Base-by-base conservation (phyloP, 495 filamentous ascomycete species). In the Cercophora sp. region DNA sequence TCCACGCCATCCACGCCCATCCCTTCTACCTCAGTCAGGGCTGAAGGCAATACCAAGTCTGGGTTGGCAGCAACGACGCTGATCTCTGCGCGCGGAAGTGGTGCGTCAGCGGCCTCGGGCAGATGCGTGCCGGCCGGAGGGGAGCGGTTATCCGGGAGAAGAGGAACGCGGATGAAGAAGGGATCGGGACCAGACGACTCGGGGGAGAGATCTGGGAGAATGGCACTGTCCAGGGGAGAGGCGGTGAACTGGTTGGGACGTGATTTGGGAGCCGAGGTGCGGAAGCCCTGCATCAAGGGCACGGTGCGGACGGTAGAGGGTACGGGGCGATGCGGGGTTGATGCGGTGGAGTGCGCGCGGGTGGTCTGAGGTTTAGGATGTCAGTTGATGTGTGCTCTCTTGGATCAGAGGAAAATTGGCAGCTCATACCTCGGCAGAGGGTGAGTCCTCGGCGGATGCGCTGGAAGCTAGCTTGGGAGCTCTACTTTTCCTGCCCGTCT, bases 241-340 rank as follows among this genome's bases (percentile, higher is more conserved):
- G 59, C 39, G 50, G 60, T 48, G 16, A 56, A 43, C 10, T 51
- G 36, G 8, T 62, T 36, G 37, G 8, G 64, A 40, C n/a, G n/a
- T 23, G 64, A 58, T 20, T 52, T 52, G 3, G 72, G 60, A 6
- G 71, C 63, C n/a, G 67, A 71, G 34, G 69, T 70, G 55, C 59
- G 66, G 60, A 78, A 78, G 59, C 70, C 74, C 57, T 78, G 74
- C 74, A 78, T 78, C 50, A 78, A 57, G 51, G 70, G 73, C 57
- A 72, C 51, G 3, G 52, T 67, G 54, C 62, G 65, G 37, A 37
- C 20, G 42, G 58, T 26, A 8, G 16, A 19, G 59, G 61, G 32
- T 58, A 56, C 11, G 15, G 69, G 62, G 45, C 57, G 61, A 46
- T 62, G 59, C 6, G 59, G 56, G 37, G 62, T 61, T 61, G 54